Evolutionary conservation across 78 protist genomes (phyloP), one percentile per base, ranked within the genome.

Genomic region (Pirum gemmata): DNA sequence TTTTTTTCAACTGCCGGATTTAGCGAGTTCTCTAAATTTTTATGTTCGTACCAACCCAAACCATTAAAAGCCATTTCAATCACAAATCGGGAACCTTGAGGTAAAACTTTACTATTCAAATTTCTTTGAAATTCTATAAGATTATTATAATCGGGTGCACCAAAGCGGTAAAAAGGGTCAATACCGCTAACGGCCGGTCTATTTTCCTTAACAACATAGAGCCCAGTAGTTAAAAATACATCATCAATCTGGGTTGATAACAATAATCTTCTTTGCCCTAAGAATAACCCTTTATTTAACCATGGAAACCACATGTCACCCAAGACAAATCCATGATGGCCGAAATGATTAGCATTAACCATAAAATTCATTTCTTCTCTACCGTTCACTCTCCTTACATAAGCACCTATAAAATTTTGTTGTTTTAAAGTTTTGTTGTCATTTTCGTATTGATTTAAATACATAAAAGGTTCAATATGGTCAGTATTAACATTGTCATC

Each of bases 311-410:
- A 84, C 29, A 84, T 39, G 0, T 84, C 73, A 8, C 76, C 38
- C 67, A 84, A 35, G 27, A 84, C 88, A 41, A 84, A 84, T 41
- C 88, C 88, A 67, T 84, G 88, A 31, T 84, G 88, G 26, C 88
- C 88, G 21, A 73, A 84, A 25, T 40, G 67, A 29, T 84, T 84
- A 75, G 75, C 35, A 0, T 84, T 84, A 76, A 84, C 38, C 25
- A 84, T 61, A 76, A 84, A 84, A 0, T 84, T 61, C 88, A 84
- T 84, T 39, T 84, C 88, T 8, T 84, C 88, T 39, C 38, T 0
- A 31, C 88, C 88, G 77, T 84, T 31, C 2, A 40, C n/a, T 51
- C 41, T 76, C 74, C 38, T 2, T n/a, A 40, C 21, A 38, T 41
- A 31, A 31, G 75, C 88, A 8, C 88, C 88, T 8, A 84, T 38